phyloP scores from a whole-genome alignment of 31 red algal species.

The Endocladia muricata region DNA sequence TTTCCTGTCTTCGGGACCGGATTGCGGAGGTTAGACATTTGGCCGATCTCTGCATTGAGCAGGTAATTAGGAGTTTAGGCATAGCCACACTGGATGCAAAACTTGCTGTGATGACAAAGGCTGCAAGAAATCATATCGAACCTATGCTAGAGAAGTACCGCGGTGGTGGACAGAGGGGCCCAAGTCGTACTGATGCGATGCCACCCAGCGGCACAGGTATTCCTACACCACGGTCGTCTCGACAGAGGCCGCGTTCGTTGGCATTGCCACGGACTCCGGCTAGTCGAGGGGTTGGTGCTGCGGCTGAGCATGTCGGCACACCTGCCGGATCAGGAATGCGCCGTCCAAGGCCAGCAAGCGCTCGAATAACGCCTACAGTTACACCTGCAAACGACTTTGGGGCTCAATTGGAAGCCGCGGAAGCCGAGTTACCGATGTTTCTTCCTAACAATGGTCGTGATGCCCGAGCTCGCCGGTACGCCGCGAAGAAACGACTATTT shows the following conservation, averaged over 20 bases:
- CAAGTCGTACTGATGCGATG: background rate
- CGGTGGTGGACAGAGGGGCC: background rate
- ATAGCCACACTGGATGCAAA: slow-evolving; percentile 29
- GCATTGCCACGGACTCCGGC: slow-evolving; percentile 49
- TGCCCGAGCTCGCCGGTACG: slow-evolving; percentile 18
- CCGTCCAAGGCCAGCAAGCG: slow-evolving; percentile 30
- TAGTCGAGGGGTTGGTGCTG: slow-evolving; percentile 6
- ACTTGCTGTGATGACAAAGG: slow-evolving; percentile 21
- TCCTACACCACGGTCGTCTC: slow-evolving; percentile 29
- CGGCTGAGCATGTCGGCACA: slow-evolving; percentile 11
- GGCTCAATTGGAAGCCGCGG: background rate
- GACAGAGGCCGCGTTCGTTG: slow-evolving; percentile 42
- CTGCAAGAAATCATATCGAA: slow-evolving; percentile 34
- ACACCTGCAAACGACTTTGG: background rate
- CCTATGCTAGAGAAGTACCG: slow-evolving; percentile 52
- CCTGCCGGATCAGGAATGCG: background rate
- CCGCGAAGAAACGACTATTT: slow-evolving; percentile 31
- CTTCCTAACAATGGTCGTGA: slow-evolving; percentile 38
- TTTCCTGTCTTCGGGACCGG: slow-evolving; percentile 39
- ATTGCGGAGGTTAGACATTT: slow-evolving; percentile 49
- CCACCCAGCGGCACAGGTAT: slow-evolving; percentile 11
- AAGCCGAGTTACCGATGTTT: slow-evolving; percentile 2
- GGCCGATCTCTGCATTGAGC: slow-evolving; percentile 35
- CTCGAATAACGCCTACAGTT: slow-evolving; percentile 9
- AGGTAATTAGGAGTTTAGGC: slow-evolving; percentile 44